Evolutionary conservation across 139 green algal species (phyloP), one percentile per base, ranked within the genome.

Genomic region (Tetradesmus obliquus): DNA sequence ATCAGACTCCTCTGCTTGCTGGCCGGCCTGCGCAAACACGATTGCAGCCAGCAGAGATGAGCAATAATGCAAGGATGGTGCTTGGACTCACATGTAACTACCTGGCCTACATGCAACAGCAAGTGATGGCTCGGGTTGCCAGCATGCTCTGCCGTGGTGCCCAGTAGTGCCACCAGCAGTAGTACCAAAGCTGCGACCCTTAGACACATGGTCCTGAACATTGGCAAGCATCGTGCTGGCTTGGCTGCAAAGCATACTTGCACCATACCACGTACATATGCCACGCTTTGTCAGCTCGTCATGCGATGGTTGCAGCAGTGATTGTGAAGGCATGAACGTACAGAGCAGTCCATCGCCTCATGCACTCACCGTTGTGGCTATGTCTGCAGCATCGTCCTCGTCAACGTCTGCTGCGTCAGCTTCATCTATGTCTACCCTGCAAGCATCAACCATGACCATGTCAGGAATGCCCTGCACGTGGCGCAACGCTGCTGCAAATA

Each of bases 361-460:
- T 45, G 24, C 86, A 66, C 83, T 88, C 32, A 90, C 86, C 53
- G 54, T 19, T 15, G 53, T 57, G 54, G 86, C 71, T 55, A 90
- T 90, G 20, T 90, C 86, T 82, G 86, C 86, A 55, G 17, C 53
- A 71, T 79, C 85, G 12, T 82, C 84, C 32, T 71, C 54, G 72
- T 58, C 71, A 91, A 72, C 72, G 22, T 86, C 62, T 17, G 20
- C 88, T 12, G 51, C 62, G 2, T 57, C 80, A 82, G 85, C 85
- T 20, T 51, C 85, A 22, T 32, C 85, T 17, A 22, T 62, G n/a
- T 81, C 85, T 53, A 3, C 66, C 45, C 85, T 82, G 85, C 85
- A 83, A 51, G 83, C 32, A 45, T 45, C 32, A 45, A 45, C 32
- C 32, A 45, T 45, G 32, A 45, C 32, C 32, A 45, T 1, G 32